A percentile compares a stretch with the other conserved stretches of the same genome.
These are phyloP conservation scores for Alisma plantagoaquatica DNA, from an alignment of 106 monocot species.

Conservation along the genomic window DNA sequence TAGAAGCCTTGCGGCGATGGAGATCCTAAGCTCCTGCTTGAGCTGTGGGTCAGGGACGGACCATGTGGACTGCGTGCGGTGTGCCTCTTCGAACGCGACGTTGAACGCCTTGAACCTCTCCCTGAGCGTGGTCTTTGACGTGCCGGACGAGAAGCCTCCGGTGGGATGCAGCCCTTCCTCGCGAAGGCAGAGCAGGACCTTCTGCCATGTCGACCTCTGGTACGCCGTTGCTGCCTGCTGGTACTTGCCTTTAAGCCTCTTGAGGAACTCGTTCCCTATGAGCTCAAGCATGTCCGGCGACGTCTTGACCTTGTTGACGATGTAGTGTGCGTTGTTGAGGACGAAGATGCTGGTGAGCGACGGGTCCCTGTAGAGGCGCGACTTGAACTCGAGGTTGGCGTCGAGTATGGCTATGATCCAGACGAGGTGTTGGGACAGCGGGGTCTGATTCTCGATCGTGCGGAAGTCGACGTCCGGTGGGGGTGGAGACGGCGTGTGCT, in stretches of 20 bases:
- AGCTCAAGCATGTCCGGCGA: constrained; percentile 47
- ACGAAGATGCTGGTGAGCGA: constrained; percentile 56
- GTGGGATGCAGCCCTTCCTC: constrained; percentile 70
- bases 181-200: constrained; percentile 47
- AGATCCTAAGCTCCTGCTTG: constrained; percentile 73
- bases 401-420: constrained; percentile 63
- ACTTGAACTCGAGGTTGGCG: constrained; percentile 55
- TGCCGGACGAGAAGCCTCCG: constrained; percentile 53
- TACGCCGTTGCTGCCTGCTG: constrained; percentile 47
- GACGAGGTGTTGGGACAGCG: constrained; percentile 48
- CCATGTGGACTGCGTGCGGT: constrained; percentile 55
- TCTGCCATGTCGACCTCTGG: constrained; percentile 64
- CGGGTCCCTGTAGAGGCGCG: constrained; percentile 46
- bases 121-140: constrained; percentile 46
- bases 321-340: constrained; percentile 89
- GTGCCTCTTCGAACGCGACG: constrained; percentile 69
- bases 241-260: constrained; percentile 37
- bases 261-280: constrained; percentile 53
- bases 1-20: constrained; percentile 47
- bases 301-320: constrained; percentile 55
- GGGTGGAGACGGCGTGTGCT: too few species aligned
- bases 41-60: constrained; percentile 61
- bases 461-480: constrained; percentile 34
- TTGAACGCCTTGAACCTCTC: constrained; percentile 89
- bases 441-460: constrained; percentile 22